Evolutionary conservation across 2,329 filamentous ascomycete species (phyloP).

Genomic region (Pyrenophora tritici-repentis): DNA sequence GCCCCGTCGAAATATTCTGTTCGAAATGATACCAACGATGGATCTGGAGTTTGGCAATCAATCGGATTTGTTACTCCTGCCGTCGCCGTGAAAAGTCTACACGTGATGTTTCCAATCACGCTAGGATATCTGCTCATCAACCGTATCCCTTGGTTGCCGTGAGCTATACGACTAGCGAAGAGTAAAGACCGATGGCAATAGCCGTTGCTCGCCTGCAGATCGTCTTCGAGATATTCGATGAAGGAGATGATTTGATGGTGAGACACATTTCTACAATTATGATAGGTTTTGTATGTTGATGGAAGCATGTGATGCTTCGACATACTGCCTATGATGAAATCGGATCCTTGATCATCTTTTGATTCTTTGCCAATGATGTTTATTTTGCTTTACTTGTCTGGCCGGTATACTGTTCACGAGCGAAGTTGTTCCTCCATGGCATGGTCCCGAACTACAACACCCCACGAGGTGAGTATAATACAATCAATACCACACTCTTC

Average conservation of each 20-base stretch:
- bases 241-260: conserved; percentile 82
- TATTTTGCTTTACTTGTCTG: too few species aligned
- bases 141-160: conserved; percentile 69
- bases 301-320: too few species aligned
- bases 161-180: conserved; percentile 95
- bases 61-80: conserved; percentile 33
- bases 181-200: conserved; percentile 64
- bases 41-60: conserved; percentile 30
- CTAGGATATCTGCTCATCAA: conserved; percentile 89
- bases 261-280: conserved; percentile 50
- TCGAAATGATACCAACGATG: conserved; percentile 39
- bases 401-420: too few species aligned
- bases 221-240: conserved; percentile 66
- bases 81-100: conserved; percentile 24
- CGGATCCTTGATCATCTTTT: too few species aligned
- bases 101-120: conserved; percentile 51
- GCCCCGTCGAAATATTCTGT: conserved; percentile 41
- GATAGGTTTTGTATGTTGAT: too few species aligned
- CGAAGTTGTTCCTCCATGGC: too few species aligned
- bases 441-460: too few species aligned
- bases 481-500: too few species aligned
- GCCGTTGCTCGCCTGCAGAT: conserved; percentile 78
- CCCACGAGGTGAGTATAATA: too few species aligned
- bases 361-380: too few species aligned
- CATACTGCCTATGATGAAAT: too few species aligned